Percentiles rank a stretch among this genome's conserved stretches.
phyloP scores from a whole-genome alignment of 140 eudicot genomes.

The Bidens hawaiensis region DNA sequence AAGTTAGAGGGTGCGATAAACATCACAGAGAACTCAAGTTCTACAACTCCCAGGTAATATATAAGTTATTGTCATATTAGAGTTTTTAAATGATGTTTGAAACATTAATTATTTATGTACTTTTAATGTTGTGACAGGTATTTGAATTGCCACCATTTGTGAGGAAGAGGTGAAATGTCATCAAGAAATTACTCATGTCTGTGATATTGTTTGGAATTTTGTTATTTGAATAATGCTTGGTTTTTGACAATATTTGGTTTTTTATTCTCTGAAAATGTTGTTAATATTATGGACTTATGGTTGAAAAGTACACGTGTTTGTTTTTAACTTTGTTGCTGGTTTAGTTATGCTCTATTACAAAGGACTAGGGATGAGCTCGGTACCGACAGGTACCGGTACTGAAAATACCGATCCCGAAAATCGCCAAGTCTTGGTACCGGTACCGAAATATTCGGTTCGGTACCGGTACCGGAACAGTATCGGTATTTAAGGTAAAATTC shows the following conservation, averaged over 20 bases:
- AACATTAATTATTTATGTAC: too few species aligned
- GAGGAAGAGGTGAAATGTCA: constrained; percentile 65
- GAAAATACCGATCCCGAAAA: too few species aligned
- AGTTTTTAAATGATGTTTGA: too few species aligned
- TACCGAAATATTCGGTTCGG: too few species aligned
- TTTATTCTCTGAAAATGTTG: background rate
- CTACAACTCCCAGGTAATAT: constrained; percentile 86
- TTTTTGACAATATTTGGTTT: background rate
- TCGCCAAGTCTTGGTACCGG: too few species aligned
- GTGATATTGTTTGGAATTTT: background rate
- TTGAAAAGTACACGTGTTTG: background rate
- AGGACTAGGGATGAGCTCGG: too few species aligned
- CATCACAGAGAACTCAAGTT: too few species aligned
- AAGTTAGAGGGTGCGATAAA: too few species aligned
- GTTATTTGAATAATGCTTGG: constrained; percentile 7
- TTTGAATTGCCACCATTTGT: constrained; percentile 82
- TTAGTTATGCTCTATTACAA: background rate
- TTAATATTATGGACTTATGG: too few species aligned
- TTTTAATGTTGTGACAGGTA: constrained; percentile 56
- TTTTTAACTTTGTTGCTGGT: background rate
- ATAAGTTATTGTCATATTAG: background rate
- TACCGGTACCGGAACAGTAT: too few species aligned
- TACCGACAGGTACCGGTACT: too few species aligned
- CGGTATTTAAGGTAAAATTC: too few species aligned
- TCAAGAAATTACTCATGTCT: background rate